phyloP scores from a whole-genome alignment of 768 basidiomycete genomes.

The Rossbeevera mucosa region DNA sequence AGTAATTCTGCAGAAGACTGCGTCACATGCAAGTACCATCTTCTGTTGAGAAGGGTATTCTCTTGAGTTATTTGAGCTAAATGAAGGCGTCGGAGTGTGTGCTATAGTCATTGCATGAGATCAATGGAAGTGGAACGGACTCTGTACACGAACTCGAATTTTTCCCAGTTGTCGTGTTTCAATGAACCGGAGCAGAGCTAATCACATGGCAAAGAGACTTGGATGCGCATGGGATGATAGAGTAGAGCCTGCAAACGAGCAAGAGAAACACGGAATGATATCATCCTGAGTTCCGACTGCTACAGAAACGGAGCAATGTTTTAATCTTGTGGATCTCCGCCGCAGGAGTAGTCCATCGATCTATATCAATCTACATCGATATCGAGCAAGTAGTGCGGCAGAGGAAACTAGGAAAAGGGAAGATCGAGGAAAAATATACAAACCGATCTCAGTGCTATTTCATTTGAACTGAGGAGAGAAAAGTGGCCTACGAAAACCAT shows the following conservation, averaged over 20 bases:
- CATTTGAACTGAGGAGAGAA: neutral
- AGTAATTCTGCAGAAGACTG: neutral
- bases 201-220: slow-evolving; percentile 36
- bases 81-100: slow-evolving; percentile 43
- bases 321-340: neutral
- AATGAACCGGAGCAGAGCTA: slow-evolving; percentile 4
- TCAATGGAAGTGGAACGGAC: slow-evolving; percentile 40
- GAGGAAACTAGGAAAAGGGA: neutral
- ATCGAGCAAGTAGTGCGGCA: neutral
- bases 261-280: slow-evolving; percentile 52
- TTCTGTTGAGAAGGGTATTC: slow-evolving; percentile 29
- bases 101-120: slow-evolving; percentile 58
- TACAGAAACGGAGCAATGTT: neutral
- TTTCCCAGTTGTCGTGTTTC: slow-evolving; percentile 31
- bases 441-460: neutral
- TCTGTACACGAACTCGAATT: slow-evolving; percentile 31
- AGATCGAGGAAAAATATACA: neutral
- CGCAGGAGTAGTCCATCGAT: neutral
- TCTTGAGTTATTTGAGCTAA: slow-evolving; percentile 36
- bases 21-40: slow-evolving; percentile 1
- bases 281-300: neutral
- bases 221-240: slow-evolving; percentile 32
- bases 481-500: neutral
- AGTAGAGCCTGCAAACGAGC: slow-evolving; percentile 35
- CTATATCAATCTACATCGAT: neutral